Conservation (phyloP, 2,329 filamentous ascomycete species). For the Sarocladium kiliense region DNA sequence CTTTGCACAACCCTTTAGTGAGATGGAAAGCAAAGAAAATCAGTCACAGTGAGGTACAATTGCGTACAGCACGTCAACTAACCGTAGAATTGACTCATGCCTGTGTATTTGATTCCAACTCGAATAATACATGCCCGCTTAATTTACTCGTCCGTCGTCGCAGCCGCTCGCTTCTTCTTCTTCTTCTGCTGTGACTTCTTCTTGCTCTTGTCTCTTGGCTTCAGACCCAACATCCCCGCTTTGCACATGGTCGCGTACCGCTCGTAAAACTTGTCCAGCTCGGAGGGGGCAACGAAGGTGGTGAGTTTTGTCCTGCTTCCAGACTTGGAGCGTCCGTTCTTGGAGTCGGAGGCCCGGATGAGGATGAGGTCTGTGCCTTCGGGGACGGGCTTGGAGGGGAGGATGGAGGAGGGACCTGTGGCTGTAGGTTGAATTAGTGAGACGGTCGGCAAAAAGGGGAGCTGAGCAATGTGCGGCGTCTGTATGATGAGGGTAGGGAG, state of each 20-base stretch:
- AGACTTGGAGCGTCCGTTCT: slow-evolving; percentile 65
- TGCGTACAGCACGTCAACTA: too few relatives aligned
- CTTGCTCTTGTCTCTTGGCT: slow-evolving; percentile 89
- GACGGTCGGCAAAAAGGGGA: too few relatives aligned
- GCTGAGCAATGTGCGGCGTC: too few relatives aligned
- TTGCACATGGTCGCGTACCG: slow-evolving; percentile 69
- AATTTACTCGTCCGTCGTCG: slow-evolving; percentile 2
- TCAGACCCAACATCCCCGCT: slow-evolving; percentile 34
- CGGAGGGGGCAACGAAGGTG: slow-evolving; percentile 72
- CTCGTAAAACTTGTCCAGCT: slow-evolving; percentile 74
- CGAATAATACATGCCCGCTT: too few relatives aligned
- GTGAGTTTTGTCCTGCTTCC: slow-evolving; percentile 66
- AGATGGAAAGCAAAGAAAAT: too few relatives aligned
- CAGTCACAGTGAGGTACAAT: too few relatives aligned
- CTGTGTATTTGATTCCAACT: too few relatives aligned
- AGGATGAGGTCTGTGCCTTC: slow-evolving; percentile 53
- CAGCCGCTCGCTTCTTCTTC: slow-evolving; percentile 42
- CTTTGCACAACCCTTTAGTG: too few relatives aligned
- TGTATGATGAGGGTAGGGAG: too few relatives aligned
- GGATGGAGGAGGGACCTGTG: slow-evolving; percentile 6
- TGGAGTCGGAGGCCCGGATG: slow-evolving; percentile 61
- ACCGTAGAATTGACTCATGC: too few relatives aligned
- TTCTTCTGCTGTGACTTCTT: slow-evolving; percentile 74
- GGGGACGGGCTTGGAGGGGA: slow-evolving; percentile 22
- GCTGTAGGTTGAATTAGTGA: too few relatives aligned